Evolutionary conservation across 2,329 filamentous ascomycete species (phyloP), one percentile per base, ranked within the genome.

Genomic region (Aspergillus aculeatus): DNA sequence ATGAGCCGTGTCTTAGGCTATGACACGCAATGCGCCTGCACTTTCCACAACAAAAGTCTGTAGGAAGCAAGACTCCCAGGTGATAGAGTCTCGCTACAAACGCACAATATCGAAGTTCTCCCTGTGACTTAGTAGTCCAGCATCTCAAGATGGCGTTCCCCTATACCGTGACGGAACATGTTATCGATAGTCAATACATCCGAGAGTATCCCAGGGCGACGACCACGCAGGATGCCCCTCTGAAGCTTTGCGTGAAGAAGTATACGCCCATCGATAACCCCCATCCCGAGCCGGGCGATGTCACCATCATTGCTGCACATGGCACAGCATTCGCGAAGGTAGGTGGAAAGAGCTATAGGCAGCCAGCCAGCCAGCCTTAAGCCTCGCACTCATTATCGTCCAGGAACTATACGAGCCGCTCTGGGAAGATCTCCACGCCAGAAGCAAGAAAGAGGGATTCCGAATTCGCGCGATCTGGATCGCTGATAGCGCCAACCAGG

Each of bases 391-490:
- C 10, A 29, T 24, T 1, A 10, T 23, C 4, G n/a, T 2, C 14
- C 50, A 90, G 87, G 91, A 96, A 79, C 76, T 96, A 1, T 96
- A 96, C 72, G 92, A 96, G 69, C 89, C 92, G 0, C 78, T 96
- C 0, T 96, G 91, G 89, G 89, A 91, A 60, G 90, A 95, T 51
- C 78, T 96, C 2, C 80, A 88, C 64, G 73, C 79, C 26, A 76
- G 80, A 35, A 77, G 85, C 6, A 80, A 82, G 62, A 71, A 75
- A 23, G 75, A 80, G 35, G 84, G 84, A 38, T 83, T 93, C 65
- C 81, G 82, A 4, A 89, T 96, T 67, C 84, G 90, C 57, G 80
- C 83, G 5, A 63, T 63, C 26, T 63, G 61, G 61, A 63, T 63
- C 3, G 59, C 61, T 12, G 61, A 63, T 29, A 51, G 54, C 41